phyloP scores from a whole-genome alignment of 2,329 filamentous ascomycete species.

The Alternaria angustiovoidea region DNA sequence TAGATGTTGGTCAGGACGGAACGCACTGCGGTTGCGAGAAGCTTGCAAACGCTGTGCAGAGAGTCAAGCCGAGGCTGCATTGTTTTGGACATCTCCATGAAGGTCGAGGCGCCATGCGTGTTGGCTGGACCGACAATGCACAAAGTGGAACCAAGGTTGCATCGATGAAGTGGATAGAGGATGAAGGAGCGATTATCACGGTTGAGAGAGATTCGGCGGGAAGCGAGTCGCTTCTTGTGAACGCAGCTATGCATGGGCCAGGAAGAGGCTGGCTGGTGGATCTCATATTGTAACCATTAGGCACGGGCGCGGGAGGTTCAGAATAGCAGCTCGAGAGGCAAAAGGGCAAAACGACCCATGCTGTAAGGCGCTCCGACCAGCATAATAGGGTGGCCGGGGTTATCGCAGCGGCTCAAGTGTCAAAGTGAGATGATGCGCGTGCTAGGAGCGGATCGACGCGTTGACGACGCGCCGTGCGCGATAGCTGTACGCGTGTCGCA shows the following conservation, averaged over 20 bases:
- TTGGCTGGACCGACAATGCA: background rate
- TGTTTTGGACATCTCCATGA: background rate
- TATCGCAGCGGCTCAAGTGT: no score
- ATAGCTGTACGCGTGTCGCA: background rate
- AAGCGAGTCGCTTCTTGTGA: background rate
- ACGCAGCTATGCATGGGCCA: background rate
- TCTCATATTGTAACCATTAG: background rate
- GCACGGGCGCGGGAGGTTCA: no score
- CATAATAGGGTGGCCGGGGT: no score
- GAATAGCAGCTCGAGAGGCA: background rate
- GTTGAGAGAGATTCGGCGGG: background rate
- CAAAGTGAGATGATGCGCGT: no score
- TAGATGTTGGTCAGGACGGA: conserved; percentile 6
- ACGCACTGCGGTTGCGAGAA: conserved; percentile 12
- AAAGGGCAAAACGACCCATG: no score
- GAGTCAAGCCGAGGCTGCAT: background rate
- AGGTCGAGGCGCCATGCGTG: background rate
- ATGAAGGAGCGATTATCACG: background rate
- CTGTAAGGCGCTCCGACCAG: no score
- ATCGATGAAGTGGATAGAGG: background rate
- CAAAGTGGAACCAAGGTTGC: background rate
- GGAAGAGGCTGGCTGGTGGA: background rate
- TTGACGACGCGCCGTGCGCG: background rate
- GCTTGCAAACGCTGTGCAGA: background rate
- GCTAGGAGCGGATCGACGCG: background rate